Conservation (phyloP, 1,139 yeast species). For the Pichia sp. region DNA sequence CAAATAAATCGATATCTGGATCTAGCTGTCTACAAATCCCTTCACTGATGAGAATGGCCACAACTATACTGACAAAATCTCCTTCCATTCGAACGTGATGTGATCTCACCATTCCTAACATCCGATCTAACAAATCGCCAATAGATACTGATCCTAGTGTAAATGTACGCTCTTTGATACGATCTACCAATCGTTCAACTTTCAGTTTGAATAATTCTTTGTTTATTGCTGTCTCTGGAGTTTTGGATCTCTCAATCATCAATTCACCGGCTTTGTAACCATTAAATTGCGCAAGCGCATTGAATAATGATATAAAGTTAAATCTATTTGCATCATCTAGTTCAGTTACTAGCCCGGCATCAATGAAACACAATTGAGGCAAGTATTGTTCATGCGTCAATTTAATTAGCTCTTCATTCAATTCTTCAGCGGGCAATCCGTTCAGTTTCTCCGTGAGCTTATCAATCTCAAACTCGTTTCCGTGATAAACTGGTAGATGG, state of each 20-base stretch:
- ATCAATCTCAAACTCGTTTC: constrained; percentile 28
- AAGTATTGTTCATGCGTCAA: constrained; percentile 58
- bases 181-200: constrained; percentile 73
- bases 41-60: constrained; percentile 81
- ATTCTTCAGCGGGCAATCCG: constrained; percentile 31
- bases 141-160: constrained; percentile 88
- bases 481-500: background rate
- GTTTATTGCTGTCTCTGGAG: constrained; percentile 87
- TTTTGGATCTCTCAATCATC: constrained; percentile 89
- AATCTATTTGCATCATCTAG: constrained; percentile 66
- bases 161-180: constrained; percentile 81
- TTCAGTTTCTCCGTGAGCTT: constrained; percentile 40
- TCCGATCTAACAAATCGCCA: constrained; percentile 83
- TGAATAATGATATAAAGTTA: constrained; percentile 83
- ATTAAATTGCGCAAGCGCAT: constrained; percentile 83
- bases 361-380: constrained; percentile 87
- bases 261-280: constrained; percentile 93
- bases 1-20: constrained; percentile 87
- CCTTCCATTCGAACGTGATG: constrained; percentile 99
- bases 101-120: constrained; percentile 79
- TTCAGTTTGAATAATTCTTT: constrained; percentile 80
- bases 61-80: constrained; percentile 88
- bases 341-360: constrained; percentile 90
- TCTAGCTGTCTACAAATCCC: constrained; percentile 94
- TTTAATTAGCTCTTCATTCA: constrained; percentile 42